phyloP scores from a whole-genome alignment of 2,329 filamentous ascomycete genomes.

The Achaetomium macrosporum region DNA sequence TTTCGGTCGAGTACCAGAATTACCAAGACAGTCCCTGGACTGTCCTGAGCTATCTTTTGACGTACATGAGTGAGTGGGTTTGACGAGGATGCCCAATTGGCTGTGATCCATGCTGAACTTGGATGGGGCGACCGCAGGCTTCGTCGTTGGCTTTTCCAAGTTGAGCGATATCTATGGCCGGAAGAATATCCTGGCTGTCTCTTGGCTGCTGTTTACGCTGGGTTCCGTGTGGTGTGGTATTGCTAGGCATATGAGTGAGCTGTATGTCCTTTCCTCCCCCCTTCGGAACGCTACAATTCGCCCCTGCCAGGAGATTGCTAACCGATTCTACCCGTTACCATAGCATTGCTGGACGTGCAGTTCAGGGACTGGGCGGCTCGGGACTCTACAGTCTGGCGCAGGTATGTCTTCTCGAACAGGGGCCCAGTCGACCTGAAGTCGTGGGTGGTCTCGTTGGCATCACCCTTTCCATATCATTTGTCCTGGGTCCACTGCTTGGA shows the following conservation, averaged over 20 bases:
- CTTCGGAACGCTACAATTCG: neutral
- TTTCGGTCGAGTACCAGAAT: slow-evolving; percentile 47
- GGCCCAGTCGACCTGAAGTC: slow-evolving; percentile 46
- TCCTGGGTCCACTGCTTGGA: slow-evolving; percentile 53
- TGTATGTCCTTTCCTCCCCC: slow-evolving; percentile 36
- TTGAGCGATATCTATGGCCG: slow-evolving; percentile 56
- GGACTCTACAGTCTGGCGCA: slow-evolving; percentile 57
- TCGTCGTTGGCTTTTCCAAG: slow-evolving; percentile 53
- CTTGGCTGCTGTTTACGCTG: slow-evolving; percentile 49
- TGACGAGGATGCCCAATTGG: neutral
- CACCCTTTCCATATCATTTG: slow-evolving; percentile 51
- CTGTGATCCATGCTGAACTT: neutral
- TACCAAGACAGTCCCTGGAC: slow-evolving; percentile 50
- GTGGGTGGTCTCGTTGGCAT: slow-evolving; percentile 51
- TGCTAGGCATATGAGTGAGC: slow-evolving; percentile 43
- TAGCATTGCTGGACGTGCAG: slow-evolving; percentile 53
- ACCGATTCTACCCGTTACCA: too few species aligned
- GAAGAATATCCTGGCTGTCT: slow-evolving; percentile 42
- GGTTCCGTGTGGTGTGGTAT: slow-evolving; percentile 51
- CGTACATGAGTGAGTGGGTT: slow-evolving; percentile 44
- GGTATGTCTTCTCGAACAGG: slow-evolving; percentile 51
- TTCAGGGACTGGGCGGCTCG: slow-evolving; percentile 56
- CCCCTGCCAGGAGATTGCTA: too few species aligned
- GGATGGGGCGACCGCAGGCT: slow-evolving; percentile 33
- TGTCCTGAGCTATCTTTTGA: slow-evolving; percentile 50